These are phyloP conservation scores for Rhodomyrtus tomentosa DNA, from an alignment of 345 rosid species.

Conservation along the genomic window DNA sequence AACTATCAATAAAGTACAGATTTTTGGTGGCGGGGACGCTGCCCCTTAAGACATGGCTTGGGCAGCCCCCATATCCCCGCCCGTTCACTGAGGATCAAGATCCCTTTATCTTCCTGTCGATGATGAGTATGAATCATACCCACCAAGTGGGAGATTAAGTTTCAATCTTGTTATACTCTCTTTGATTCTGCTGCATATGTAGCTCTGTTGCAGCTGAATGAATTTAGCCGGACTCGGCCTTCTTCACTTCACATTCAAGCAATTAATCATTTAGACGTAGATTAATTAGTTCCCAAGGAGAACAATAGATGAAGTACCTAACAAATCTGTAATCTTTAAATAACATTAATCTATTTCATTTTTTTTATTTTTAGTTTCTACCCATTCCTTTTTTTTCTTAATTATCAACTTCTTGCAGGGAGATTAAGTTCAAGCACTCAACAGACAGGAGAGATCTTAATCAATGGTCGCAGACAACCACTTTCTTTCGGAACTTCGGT, in stretches of 20 bases:
- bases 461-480: constrained; percentile 34
- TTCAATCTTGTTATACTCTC: neutral
- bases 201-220: neutral
- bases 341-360: neutral
- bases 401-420: neutral
- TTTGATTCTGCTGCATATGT: neutral
- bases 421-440: neutral
- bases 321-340: neutral
- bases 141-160: neutral
- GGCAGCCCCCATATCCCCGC: no score
- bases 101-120: no score
- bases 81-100: no score
- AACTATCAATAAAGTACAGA: no score
- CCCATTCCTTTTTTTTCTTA: neutral
- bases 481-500: neutral
- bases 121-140: no score
- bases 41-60: no score
- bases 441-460: constrained; percentile 21
- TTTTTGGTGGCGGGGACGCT: no score
- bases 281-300: no score
- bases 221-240: neutral
- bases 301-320: neutral
- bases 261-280: neutral
- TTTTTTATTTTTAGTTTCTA: neutral
- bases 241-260: neutral